Conservation (phyloP, 2,329 filamentous ascomycete genomes). For the Colletotrichum kahawae region DNA sequence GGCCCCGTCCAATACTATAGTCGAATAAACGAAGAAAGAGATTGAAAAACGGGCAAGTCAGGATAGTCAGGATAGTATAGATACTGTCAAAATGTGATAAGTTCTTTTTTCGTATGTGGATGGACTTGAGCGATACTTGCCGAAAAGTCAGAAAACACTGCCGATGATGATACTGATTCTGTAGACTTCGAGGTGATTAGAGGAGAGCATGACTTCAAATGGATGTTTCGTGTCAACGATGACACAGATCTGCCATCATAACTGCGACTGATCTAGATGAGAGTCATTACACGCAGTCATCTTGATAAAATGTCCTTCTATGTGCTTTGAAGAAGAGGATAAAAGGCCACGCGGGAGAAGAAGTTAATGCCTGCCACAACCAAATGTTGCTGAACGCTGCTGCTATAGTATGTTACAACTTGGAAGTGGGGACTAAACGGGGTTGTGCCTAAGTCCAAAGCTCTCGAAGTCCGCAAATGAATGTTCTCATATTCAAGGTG, state of each 20-base stretch:
- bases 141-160: rapidly evolving
- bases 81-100: rapidly evolving
- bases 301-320: too few species aligned
- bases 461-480: rapidly evolving
- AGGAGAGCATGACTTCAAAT: rapidly evolving
- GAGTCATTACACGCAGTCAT: too few species aligned
- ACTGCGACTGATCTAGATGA: too few species aligned
- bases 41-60: rapidly evolving
- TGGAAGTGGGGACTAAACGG: rapidly evolving
- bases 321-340: too few species aligned
- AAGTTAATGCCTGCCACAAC: background rate
- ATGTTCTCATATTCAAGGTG: rapidly evolving
- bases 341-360: rapidly evolving
- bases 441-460: rapidly evolving
- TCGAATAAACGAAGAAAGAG: background rate
- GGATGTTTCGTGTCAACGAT: background rate
- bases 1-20: background rate
- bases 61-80: too few species aligned
- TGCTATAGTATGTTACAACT: rapidly evolving
- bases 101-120: background rate
- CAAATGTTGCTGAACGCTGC: background rate
- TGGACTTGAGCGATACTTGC: background rate
- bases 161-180: too few species aligned
- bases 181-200: background rate
- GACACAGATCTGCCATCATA: rapidly evolving